Conservation (phyloP, 257 asterid genomes). For the Lycium barbarum region DNA sequence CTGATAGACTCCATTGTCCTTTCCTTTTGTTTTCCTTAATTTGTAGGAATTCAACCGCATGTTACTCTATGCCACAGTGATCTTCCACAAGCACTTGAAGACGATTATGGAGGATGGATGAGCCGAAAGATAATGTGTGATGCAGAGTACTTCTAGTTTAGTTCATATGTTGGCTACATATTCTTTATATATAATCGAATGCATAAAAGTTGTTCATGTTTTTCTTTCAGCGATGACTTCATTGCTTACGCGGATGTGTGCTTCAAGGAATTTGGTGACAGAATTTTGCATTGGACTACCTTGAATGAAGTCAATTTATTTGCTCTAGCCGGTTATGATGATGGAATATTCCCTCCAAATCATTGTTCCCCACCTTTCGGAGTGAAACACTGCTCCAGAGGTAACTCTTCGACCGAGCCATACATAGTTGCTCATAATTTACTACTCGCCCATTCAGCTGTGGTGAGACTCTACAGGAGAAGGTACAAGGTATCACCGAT, state of each 20-base stretch:
- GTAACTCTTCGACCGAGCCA: slow-evolving; percentile 57
- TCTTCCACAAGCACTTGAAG: slow-evolving; percentile 66
- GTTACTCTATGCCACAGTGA: slow-evolving; percentile 57
- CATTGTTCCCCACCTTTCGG: slow-evolving; percentile 49
- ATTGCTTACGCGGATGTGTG: background rate
- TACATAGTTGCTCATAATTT: slow-evolving; percentile 57
- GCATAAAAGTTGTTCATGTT: background rate
- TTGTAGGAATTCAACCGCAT: slow-evolving; percentile 41
- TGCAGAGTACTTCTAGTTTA: background rate
- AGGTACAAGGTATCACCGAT: slow-evolving; percentile 50
- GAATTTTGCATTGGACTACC: slow-evolving; percentile 64
- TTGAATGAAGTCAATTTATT: slow-evolving; percentile 60
- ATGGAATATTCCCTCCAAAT: slow-evolving; percentile 51
- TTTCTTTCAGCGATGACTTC: slow-evolving; percentile 57
- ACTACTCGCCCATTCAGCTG: slow-evolving; percentile 60
- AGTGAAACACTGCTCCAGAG: slow-evolving; percentile 36
- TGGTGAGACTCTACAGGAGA: slow-evolving; percentile 40
- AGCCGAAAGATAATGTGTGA: slow-evolving; percentile 59
- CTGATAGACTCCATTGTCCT: background rate
- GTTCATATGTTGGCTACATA: background rate
- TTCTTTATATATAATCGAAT: background rate
- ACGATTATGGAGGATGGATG: slow-evolving; percentile 67
- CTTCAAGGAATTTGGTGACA: slow-evolving; percentile 5
- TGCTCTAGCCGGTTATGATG: slow-evolving; percentile 54
- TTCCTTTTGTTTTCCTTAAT: background rate